Percentiles rank a stretch among this genome's conserved stretches.
These are phyloP conservation scores for Yamadazyma jaroonii DNA, from an alignment of 1,139 yeast genomes.

Conservation along the genomic window DNA sequence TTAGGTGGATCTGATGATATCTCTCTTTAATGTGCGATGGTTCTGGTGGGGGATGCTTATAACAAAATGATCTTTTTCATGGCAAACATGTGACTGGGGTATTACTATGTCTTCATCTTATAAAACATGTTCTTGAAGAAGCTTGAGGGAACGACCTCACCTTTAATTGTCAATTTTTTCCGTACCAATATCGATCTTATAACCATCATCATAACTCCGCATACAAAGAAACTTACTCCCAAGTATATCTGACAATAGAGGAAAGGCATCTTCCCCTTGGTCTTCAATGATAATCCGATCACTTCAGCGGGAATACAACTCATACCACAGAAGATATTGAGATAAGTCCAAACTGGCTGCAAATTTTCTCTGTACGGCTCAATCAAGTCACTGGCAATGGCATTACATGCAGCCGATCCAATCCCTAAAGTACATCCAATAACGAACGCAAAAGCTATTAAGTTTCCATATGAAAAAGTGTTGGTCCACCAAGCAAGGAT, in stretches of 20 bases:
- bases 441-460: conserved; percentile 52
- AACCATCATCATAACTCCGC: conserved; percentile 24
- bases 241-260: conserved; percentile 60
- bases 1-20: too few relatives aligned
- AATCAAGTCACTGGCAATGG: conserved; percentile 57
- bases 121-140: too few relatives aligned
- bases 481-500: conserved; percentile 55
- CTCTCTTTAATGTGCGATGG: too few relatives aligned
- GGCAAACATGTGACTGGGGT: too few relatives aligned
- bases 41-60: too few relatives aligned
- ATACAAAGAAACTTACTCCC: conserved; percentile 44
- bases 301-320: conserved; percentile 48
- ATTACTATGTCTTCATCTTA: too few relatives aligned
- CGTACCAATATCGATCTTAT: conserved; percentile 31
- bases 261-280: conserved; percentile 39
- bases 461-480: conserved; percentile 46
- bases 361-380: conserved; percentile 38
- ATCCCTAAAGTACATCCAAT: conserved; percentile 59
- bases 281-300: conserved; percentile 44
- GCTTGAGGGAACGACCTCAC: too few relatives aligned
- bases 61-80: too few relatives aligned
- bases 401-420: conserved; percentile 62
- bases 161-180: conserved; percentile 15
- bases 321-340: conserved; percentile 47
- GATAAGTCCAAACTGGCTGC: conserved; percentile 59